Percentiles rank a stretch among this genome's conserved stretches.
These are phyloP conservation scores for Serendipita indica DNA, from an alignment of 768 basidiomycete genomes.

Conservation along the genomic window DNA sequence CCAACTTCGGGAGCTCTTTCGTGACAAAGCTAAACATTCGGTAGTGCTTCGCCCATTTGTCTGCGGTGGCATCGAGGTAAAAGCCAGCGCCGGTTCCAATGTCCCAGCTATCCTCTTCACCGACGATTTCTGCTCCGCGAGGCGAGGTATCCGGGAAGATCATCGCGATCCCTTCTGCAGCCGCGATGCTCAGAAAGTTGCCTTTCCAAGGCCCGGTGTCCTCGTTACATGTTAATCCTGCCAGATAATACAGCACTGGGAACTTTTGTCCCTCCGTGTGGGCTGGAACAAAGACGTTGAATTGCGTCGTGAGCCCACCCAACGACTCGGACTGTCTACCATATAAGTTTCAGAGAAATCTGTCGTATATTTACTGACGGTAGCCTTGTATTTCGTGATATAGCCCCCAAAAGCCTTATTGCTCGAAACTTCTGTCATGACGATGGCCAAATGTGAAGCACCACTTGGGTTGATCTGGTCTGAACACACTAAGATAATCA, in stretches of 20 bases:
- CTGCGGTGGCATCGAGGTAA: conserved; percentile 80
- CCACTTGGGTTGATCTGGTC: not conserved
- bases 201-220: conserved; percentile 94
- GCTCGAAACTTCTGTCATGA: conserved; percentile 35
- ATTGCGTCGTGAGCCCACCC: conserved; percentile 53
- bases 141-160: conserved; percentile 95
- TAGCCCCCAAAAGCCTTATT: conserved; percentile 72
- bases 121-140: conserved; percentile 73
- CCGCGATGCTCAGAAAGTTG: conserved; percentile 74
- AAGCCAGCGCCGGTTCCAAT: conserved; percentile 94
- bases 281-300: conserved; percentile 81
- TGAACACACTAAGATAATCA: not conserved
- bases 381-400: conserved; percentile 60
- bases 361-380: not conserved
- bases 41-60: conserved; percentile 58
- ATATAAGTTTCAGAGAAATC: not conserved
- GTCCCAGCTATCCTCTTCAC: conserved; percentile 73
- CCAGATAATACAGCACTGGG: conserved; percentile 70
- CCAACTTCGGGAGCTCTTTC: conserved; percentile 65
- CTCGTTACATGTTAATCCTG: conserved; percentile 81
- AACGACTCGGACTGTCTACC: conserved; percentile 47
- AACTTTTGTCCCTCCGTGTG: conserved; percentile 38
- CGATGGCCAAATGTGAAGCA: not conserved
- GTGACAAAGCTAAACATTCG: conserved; percentile 83
- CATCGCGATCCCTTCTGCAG: conserved; percentile 73